Evolutionary conservation across 306 rosid genomes (phyloP), one percentile per base, ranked within the genome.

Genomic region (Ziziphus jujuba): DNA sequence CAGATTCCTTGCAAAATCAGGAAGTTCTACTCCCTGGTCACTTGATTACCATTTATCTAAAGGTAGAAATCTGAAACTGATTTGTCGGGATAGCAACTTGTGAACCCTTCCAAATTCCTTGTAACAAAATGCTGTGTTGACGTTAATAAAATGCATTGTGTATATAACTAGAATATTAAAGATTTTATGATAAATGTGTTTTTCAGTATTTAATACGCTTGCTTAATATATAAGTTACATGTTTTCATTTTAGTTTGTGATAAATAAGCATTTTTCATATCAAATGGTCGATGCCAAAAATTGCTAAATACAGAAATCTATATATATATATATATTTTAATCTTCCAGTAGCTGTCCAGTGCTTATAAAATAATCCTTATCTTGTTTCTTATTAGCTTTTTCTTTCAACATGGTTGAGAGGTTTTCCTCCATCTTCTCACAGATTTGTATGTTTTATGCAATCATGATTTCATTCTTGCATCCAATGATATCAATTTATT

Each of bases 21-120:
- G 99, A 93, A 62, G 95, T 88, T 78, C 65, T 90, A 51, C 97
- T 88, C 67, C 97, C 99, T 62, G 99, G 99, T 65, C 97, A 93
- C 76, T 77, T 93, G 74, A 88, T 93, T 77, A 77, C 90, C 73
- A 72, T 90, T 70, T 93, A 93, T 85, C 79, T 93, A 24, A 93
- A 93, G 99, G 96, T 93, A 80, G 68, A 69, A 55, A 61, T 20
- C 45, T 80, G 58, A 54, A 40, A 58, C 45, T 24, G 16, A 12
- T 47, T 19, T 60, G 17, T 58, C 48, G 15, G 17, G 56, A 31
- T 9, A 34, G 1, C 35, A 23, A 28, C 14, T 57, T 45, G 31
- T 48, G 62, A 33, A 52, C 62, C 22, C 15, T 45, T 58, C 45
- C 8, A 50, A 16, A 1, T 38, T 38, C 11, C 11, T 8, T 8